phyloP scores from a whole-genome alignment of 2,329 filamentous ascomycete genomes.

The Penicillium italicum region DNA sequence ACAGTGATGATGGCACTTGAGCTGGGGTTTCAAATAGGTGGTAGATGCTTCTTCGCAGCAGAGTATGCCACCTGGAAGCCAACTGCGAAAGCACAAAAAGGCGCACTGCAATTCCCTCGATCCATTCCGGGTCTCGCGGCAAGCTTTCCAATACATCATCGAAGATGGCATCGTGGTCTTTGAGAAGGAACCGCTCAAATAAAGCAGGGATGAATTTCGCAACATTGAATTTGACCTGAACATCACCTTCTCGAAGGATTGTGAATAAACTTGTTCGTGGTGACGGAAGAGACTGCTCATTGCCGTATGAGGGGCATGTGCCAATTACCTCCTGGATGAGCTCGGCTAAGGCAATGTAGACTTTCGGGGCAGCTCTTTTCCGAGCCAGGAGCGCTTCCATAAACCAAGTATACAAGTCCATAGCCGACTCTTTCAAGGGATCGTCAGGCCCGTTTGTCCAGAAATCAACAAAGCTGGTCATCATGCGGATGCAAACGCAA shows the following conservation, averaged over 20 bases:
- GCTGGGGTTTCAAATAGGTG: slow-evolving; percentile 90
- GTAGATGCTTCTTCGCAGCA: slow-evolving; percentile 83
- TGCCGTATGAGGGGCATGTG: slow-evolving; percentile 64
- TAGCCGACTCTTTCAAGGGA: slow-evolving; percentile 62
- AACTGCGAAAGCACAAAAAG: slow-evolving; percentile 72
- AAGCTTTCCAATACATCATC: slow-evolving; percentile 76
- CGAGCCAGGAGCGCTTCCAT: slow-evolving; percentile 63
- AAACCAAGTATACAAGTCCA: slow-evolving; percentile 77
- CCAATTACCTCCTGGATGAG: slow-evolving; percentile 69
- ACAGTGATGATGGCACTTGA: slow-evolving; percentile 60
- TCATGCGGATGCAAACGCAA: slow-evolving; percentile 62
- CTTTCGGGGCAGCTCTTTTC: slow-evolving; percentile 64
- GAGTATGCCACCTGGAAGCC: slow-evolving; percentile 78
- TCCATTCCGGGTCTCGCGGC: slow-evolving; percentile 66
- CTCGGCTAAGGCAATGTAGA: slow-evolving; percentile 63
- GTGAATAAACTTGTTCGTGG: slow-evolving; percentile 69
- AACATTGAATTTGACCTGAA: slow-evolving; percentile 72
- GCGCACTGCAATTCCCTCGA: slow-evolving; percentile 81
- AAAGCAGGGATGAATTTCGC: slow-evolving; percentile 66
- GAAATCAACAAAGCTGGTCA: slow-evolving; percentile 59
- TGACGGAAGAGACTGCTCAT: slow-evolving; percentile 56
- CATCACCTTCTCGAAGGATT: slow-evolving; percentile 63
- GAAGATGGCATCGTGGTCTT: slow-evolving; percentile 78
- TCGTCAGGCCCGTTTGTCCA: slow-evolving; percentile 60
- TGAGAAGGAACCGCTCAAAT: slow-evolving; percentile 78